Base-by-base conservation (phyloP, 2,329 filamentous ascomycete species). In the Triangularia verruculosa region DNA sequence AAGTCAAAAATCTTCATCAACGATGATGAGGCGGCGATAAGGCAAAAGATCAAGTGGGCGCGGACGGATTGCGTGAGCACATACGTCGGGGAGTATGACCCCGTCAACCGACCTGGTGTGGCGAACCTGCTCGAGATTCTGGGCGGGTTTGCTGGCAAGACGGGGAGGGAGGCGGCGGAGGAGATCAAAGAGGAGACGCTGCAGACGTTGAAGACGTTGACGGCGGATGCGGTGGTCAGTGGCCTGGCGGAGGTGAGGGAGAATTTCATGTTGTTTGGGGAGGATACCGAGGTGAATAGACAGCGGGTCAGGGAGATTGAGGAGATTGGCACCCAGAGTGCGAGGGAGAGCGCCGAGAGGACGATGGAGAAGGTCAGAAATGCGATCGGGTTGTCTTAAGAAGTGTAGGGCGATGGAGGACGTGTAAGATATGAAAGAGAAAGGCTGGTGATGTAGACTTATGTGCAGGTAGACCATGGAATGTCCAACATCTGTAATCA, bases 41-140 rank as follows among this genome's bases (percentile, higher is more conserved):
- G 78, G 20, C 76, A 77, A 55, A 97, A 96, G 74, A 79, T 98
- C 67, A 86, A 82, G 68, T 77, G 79, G 6, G 92, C 95, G 7
- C 74, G 92, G 30, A 98, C 95, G 1, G 95, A 99, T 76, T 89
- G 11, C 13, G 25, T n/a, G 13, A 43, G 57, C 3, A 32, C 84
- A 2, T 76, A 77, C 1, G 85, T 97, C 47, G 87, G 86, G 39
- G n/a, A 20, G 0, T 97, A 95, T 74, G 88, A 97, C 67, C 87
- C 87, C 0, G 72, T 74, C 0, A 72, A 69, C 0, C 83, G 95
- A 24, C 94, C 94, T 0, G 95, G 93, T 0, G 90, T 99, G 3
- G 88, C 93, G 11, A 99, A 98, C 74, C 80, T 99, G 12, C 77
- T 99, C 1, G 87, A 92, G 63, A 85, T 99, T 15, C 78, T 94